These are phyloP conservation scores for Lactifluus rugatus DNA, from an alignment of 768 basidiomycete species.

Conservation along the genomic window DNA sequence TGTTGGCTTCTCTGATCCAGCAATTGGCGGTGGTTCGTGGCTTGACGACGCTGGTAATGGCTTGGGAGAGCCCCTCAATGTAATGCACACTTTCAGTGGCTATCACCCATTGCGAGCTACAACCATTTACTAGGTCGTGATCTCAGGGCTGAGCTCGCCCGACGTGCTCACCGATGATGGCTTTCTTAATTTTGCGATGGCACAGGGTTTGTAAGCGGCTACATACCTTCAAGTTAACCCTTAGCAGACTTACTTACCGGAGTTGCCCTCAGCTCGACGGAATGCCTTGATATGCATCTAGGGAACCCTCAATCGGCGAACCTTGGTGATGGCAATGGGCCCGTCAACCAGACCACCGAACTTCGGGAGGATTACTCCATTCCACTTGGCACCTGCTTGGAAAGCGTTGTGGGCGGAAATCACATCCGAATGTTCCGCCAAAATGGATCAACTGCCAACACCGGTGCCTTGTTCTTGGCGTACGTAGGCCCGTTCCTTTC, in stretches of 20 bases:
- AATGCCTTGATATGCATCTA: constrained; percentile 33
- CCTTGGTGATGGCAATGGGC: constrained; percentile 40
- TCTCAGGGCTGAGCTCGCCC: constrained; percentile 53
- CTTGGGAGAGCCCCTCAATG: constrained; percentile 39
- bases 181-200: constrained; percentile 47
- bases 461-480: constrained; percentile 50
- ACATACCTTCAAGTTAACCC: not conserved
- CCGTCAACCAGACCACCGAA: constrained; percentile 36
- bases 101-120: not conserved
- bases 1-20: constrained; percentile 30
- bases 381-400: constrained; percentile 35
- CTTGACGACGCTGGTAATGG: constrained; percentile 31
- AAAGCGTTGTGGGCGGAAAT: constrained; percentile 37
- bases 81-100: constrained; percentile 14
- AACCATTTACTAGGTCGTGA: constrained; percentile 37
- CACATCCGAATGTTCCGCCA: constrained; percentile 48
- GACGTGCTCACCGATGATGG: constrained; percentile 47
- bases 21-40: constrained; percentile 33
- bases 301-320: constrained; percentile 34
- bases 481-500: constrained; percentile 26
- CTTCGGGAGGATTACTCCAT: constrained; percentile 34
- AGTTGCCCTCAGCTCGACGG: constrained; percentile 30
- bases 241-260: constrained; percentile 17
- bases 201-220: constrained; percentile 50
- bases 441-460: constrained; percentile 44